phyloP scores from a whole-genome alignment of 2,329 filamentous ascomycete species.

The Beauveria varroae region DNA sequence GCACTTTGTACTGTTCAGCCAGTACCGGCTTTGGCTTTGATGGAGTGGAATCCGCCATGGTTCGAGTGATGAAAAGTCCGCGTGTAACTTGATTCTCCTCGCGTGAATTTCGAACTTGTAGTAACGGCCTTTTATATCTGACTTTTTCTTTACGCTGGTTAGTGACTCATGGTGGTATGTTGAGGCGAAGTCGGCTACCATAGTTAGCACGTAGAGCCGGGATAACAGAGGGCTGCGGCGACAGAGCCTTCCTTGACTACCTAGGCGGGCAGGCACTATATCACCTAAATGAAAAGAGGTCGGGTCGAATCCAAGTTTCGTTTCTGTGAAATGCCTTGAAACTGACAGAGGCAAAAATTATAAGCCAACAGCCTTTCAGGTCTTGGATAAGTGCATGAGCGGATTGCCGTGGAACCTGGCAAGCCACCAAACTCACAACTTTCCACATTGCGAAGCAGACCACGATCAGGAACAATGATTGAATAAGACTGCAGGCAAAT shows the following conservation, averaged over 20 bases:
- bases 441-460: neutral
- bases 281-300: too few species aligned
- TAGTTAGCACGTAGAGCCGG: neutral
- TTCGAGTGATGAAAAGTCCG: neutral
- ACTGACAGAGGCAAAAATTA: too few species aligned
- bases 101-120: neutral
- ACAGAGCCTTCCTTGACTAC: neutral
- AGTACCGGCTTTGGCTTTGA: neutral
- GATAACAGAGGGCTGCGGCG: neutral
- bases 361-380: too few species aligned
- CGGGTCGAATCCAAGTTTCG: too few species aligned
- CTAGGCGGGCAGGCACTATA: too few species aligned
- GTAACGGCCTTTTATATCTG: neutral
- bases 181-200: neutral
- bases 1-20: conserved; percentile 1
- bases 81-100: neutral
- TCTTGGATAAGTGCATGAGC: too few species aligned
- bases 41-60: neutral
- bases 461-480: neutral
- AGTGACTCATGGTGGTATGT: neutral
- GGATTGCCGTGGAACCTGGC: neutral
- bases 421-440: neutral
- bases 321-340: too few species aligned
- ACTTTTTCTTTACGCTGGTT: neutral
- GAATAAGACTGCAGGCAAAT: neutral